Evolutionary conservation across 2,329 filamentous ascomycete species (phyloP).

Genomic region (Aspergillus pseudoglaucus): DNA sequence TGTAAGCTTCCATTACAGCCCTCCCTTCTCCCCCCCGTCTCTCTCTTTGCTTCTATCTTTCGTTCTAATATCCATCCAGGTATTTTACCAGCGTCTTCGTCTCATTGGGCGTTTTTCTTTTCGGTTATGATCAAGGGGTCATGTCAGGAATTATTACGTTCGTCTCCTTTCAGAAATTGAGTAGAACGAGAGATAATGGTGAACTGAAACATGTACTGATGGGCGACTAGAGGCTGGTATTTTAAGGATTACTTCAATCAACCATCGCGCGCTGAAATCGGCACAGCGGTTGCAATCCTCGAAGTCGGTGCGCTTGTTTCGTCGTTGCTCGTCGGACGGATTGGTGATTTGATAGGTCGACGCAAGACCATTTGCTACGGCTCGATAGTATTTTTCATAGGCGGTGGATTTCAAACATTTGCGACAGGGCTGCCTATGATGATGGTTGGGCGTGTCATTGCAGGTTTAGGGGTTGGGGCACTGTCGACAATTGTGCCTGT

Average conservation of each 20-base stretch:
- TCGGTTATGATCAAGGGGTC: constrained; percentile 60
- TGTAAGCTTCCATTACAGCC: constrained; percentile 53
- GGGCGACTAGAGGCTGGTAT: constrained; percentile 60
- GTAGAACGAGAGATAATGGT: neutral
- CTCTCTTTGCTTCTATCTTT: no score
- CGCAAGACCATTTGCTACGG: constrained; percentile 89
- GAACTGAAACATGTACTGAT: neutral
- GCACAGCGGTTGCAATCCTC: constrained; percentile 95
- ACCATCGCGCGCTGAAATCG: constrained; percentile 77
- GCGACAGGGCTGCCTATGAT: constrained; percentile 84
- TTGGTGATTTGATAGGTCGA: constrained; percentile 87
- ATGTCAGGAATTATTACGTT: constrained; percentile 66
- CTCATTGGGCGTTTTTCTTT: constrained; percentile 58
- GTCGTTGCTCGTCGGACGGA: constrained; percentile 75
- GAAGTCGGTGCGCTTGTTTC: constrained; percentile 90
- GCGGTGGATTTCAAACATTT: constrained; percentile 77
- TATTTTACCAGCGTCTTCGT: constrained; percentile 87
- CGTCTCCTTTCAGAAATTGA: constrained; percentile 14
- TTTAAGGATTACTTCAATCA: constrained; percentile 92
- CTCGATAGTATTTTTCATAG: constrained; percentile 76
- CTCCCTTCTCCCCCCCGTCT: neutral
- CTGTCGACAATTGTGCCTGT: constrained; percentile 88
- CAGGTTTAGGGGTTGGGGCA: constrained; percentile 79
- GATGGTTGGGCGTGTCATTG: constrained; percentile 72
- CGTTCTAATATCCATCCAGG: constrained; percentile 43